Percentiles rank a stretch among this genome's conserved stretches.
Evolutionary conservation across 805 yeast genomes (phyloP).

Genomic region (Candida chauliodis): DNA sequence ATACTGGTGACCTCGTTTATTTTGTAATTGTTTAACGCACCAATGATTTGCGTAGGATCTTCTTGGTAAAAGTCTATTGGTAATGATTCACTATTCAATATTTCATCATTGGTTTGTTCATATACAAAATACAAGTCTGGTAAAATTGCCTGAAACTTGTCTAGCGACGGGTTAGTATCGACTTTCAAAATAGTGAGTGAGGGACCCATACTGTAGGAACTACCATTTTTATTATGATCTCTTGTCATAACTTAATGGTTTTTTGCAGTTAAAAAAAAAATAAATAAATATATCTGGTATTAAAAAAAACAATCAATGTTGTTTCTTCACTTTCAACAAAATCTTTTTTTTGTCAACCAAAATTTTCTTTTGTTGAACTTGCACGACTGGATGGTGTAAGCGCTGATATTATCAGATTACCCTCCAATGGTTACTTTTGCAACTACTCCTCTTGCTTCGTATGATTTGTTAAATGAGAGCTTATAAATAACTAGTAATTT

Average conservation of each 20-base stretch:
- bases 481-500: too few relatives aligned
- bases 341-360: neutral
- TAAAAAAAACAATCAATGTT: constrained; percentile 5
- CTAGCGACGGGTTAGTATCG: constrained; percentile 10
- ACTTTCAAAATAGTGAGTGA: neutral
- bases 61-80: constrained; percentile 48
- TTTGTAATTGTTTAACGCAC: constrained; percentile 20
- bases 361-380: neutral
- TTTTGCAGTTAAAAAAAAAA: constrained; percentile 8
- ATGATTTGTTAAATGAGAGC: too few relatives aligned
- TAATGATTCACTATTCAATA: constrained; percentile 20
- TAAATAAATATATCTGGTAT: constrained; percentile 3
- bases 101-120: constrained; percentile 22
- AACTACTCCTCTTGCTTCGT: too few relatives aligned
- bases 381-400: too few relatives aligned
- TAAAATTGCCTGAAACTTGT: constrained; percentile 13
- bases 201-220: constrained; percentile 7
- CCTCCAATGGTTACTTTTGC: neutral
- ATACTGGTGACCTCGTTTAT: constrained; percentile 35
- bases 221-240: constrained; percentile 6
- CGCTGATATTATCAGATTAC: too few relatives aligned
- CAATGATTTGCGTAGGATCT: constrained; percentile 40
- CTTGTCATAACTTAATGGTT: constrained; percentile 9
- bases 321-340: constrained; percentile 3
- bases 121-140: constrained; percentile 23